Evolutionary conservation across 495 filamentous ascomycete genomes (phyloP), one percentile per base, ranked within the genome.

Genomic region (Melanomma pulvis-pyrius): DNA sequence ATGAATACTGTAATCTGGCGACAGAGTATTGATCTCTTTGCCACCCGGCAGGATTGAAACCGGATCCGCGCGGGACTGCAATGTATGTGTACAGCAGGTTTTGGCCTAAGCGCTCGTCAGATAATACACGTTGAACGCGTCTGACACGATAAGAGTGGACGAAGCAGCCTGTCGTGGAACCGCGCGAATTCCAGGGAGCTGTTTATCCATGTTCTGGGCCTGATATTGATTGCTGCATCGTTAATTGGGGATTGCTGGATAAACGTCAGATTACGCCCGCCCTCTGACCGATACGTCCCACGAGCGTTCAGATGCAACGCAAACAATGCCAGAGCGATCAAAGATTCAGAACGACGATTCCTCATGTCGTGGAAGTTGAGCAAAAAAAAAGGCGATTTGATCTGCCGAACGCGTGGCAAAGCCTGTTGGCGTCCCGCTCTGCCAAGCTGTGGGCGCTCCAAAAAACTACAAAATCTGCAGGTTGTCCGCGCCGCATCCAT

Each of bases 381-480:
- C 3, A 41, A 9, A 8, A 6, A 59, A 47, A 26, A 22, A 17
- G 24, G 25, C 6, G 39, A 46, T 28, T 59, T n/a, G 28, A 65
- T 65, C 62, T 65, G 62, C 62, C 62, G 62, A 59, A 52, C 30
- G 41, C 26, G 34, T 63, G 53, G 39, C 50, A 26, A 57, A 36
- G 61, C 36, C 44, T 56, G 34, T 24, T 59, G 13, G 39, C 19
- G 54, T 58, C 46, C 53, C 62, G 62, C 52, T 52, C 24, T 26
- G 62, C 62, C 62, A 65, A 58, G 62, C 9, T 4, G 17, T 32
- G 54, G 51, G 30, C 44, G 41, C 24, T 41, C 53, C 29, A 50
- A 12, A 58, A 36, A 32, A 17, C 6, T 13, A 36, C 62, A 52
- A 4, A 28, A 13, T 39, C 41, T 36, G 61, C 61, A 57, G 25